Base-by-base conservation (phyloP, 768 basidiomycete species). In the Suillus paluster region DNA sequence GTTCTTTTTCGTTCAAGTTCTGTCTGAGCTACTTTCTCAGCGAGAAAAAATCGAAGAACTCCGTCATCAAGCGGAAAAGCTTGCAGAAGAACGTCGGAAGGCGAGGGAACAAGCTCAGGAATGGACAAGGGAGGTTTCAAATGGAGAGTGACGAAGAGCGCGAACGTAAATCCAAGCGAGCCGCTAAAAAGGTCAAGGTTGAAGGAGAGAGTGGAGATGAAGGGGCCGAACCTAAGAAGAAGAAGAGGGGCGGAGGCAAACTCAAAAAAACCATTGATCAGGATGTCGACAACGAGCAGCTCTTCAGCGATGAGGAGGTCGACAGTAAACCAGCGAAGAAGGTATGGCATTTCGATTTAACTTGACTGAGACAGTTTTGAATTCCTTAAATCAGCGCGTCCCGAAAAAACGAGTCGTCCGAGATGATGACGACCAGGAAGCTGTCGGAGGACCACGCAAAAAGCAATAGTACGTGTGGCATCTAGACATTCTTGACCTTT, bases 351-450 rank as follows among this genome's bases (percentile, higher is more conserved):
- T 50, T 48, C 23, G 54, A 9, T 54, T 23, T 25, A 21, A 30
- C 19, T 38, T 23, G n/a, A 11, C 45, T 11, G 21, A 3, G 25
- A 36, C 11, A 15, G 27, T n/a, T 17, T 39, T 53, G 48, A 45
- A 23, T 6, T 5, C 50, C 44, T 56, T 48, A 36, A 52, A 33
- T 27, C 45, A 82, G 80, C 79, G 79, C 66, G 73, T 78, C 41
- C 72, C 83, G 45, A 94, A 91, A 81, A 94, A 90, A 78, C 83
- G 91, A 12, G 86, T 89, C 5, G 84, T 94, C 23, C 78, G 89
- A 36, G 92, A 94, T 63, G 91, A 92, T 11, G 93, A 94, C 42
- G 87, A 84, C 15, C 91, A 90, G 11, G 93, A 90, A 30, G 81
- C 83, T 44, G 71, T 78, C 2, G 78, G 78, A n/a, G 81, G 78